Conservation (phyloP, 495 filamentous ascomycete species). For the Durotheca rogersii region DNA sequence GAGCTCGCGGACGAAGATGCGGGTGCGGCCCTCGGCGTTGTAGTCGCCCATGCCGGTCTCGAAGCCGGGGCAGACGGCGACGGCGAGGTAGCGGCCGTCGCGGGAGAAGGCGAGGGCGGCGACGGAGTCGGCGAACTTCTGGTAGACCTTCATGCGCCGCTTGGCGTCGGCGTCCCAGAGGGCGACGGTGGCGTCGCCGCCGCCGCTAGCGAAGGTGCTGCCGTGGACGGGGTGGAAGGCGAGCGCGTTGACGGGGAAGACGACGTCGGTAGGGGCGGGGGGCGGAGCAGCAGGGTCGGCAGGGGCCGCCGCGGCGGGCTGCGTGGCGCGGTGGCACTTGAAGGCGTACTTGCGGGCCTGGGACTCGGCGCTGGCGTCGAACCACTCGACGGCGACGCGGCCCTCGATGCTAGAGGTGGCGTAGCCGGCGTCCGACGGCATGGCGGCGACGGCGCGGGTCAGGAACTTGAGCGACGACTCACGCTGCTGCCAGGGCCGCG, state of each 20-base stretch:
- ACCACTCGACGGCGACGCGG: slow-evolving; percentile 94
- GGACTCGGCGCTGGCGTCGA: slow-evolving; percentile 79
- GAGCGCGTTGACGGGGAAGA: slow-evolving; percentile 93
- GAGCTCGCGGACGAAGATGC: slow-evolving; percentile 79
- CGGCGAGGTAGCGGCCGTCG: slow-evolving; percentile 79
- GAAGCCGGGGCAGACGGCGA: slow-evolving; percentile 86
- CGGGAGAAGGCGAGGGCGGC: slow-evolving; percentile 72
- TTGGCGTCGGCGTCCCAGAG: slow-evolving; percentile 94
- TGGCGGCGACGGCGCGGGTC: slow-evolving; percentile 90
- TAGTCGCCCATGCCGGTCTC: slow-evolving; percentile 86
- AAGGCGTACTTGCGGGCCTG: slow-evolving; percentile 96
- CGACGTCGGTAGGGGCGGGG: too few relatives aligned
- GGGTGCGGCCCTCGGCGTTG: slow-evolving; percentile 65
- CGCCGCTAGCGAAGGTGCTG: slow-evolving; percentile 82
- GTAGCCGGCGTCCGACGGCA: slow-evolving; percentile 93
- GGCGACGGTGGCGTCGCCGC: slow-evolving; percentile 91
- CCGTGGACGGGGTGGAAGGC: slow-evolving; percentile 89
- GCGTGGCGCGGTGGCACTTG: slow-evolving; percentile 86
- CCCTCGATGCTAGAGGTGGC: slow-evolving; percentile 88
- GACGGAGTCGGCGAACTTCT: slow-evolving; percentile 75
- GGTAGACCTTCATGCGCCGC: slow-evolving; percentile 86
- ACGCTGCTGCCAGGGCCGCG: slow-evolving; percentile 83
- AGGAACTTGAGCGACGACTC: slow-evolving; percentile 95
- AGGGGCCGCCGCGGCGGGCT: slow-evolving; percentile 30
- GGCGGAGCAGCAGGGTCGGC: too few relatives aligned